Base-by-base conservation (phyloP, 176 grass and related monocot genomes). In the Hyparrhenia diplandra region DNA sequence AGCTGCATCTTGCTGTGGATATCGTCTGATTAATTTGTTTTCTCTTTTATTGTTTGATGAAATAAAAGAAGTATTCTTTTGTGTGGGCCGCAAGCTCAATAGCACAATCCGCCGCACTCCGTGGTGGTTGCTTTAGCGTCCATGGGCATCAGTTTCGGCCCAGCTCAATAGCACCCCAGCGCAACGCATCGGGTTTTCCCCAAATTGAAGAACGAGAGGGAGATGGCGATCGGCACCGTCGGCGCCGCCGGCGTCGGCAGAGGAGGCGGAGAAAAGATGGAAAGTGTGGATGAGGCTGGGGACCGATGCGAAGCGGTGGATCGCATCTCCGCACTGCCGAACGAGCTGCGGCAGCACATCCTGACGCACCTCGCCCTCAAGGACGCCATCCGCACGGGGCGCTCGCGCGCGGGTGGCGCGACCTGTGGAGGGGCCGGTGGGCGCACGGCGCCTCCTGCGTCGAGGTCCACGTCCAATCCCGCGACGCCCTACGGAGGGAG, bases 371-470 rank as follows among this genome's bases (percentile, higher is more conserved):
- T 97, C 28, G 78, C 84, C 28, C 75, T 93, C 34, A 87, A 85
- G 85, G 76, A 64, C 24, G 89, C 89, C 30, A 88, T 97, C 49
- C 81, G 78, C 77, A 84, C 79, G n/a, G 75, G 42, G 84, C 41
- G 32, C 65, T 97, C 34, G 73, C 31, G 13, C 78, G 65, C 68
- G 51, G 8, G 8, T 97, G 91, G 85, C 73, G 80, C 78, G 65
- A 46, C 62, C 78, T 87, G 49, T 93, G 91, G 91, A 32, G 14
- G 47, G 36, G 72, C 74, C 84, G 86, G 14, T 87, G 86, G 91
- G 62, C 77, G 43, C 45, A 80, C 23, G 75, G 9, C 93, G 0
- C 79, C 13, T 46, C 71, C n/a, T n/a, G n/a, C 10, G 69, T 85
- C 54, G 47, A 64, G 45, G 17, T 89, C 57, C 83, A 84, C 30